Evolutionary conservation across 768 basidiomycete species (phyloP).

Genomic region (Boletus rubescentipes): DNA sequence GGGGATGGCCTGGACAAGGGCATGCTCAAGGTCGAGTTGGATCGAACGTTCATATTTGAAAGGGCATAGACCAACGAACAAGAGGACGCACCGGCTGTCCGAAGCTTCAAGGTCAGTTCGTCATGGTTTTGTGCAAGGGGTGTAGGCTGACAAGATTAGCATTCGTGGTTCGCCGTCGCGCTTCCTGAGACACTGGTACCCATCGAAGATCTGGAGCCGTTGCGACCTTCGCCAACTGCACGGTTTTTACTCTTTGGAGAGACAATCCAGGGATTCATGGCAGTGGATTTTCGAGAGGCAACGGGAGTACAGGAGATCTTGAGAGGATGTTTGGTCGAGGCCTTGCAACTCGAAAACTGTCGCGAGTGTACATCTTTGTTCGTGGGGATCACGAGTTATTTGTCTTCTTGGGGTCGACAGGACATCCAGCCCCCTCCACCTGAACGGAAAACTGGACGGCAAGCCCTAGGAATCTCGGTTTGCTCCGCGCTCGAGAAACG

Average conservation of each 20-base stretch:
- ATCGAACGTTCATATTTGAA: conserved; percentile 51
- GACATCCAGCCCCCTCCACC: too few species aligned
- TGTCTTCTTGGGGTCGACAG: too few species aligned
- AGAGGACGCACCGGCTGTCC: conserved; percentile 45
- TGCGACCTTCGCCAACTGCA: conserved; percentile 4
- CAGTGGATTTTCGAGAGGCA: conserved; percentile 16
- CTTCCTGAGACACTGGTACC: conserved; percentile 8
- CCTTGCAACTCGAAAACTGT: too few species aligned
- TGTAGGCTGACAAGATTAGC: neutral
- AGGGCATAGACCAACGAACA: conserved; percentile 54
- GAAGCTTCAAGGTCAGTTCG: conserved; percentile 43
- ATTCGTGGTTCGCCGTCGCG: neutral
- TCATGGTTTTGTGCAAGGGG: neutral
- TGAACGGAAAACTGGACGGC: too few species aligned
- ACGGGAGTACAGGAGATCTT: too few species aligned
- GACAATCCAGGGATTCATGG: conserved; percentile 39
- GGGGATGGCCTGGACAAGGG: conserved; percentile 24
- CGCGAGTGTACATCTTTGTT: too few species aligned
- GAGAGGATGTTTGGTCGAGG: too few species aligned
- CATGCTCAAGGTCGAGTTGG: conserved; percentile 32
- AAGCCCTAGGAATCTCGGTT: too few species aligned
- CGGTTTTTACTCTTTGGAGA: conserved; percentile 40
- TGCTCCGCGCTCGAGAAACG: too few species aligned
- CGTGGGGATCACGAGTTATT: too few species aligned
- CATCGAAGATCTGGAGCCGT: conserved; percentile 2